Evolutionary conservation across 2,329 filamentous ascomycete species (phyloP).

Genomic region (Fusarium piperis): DNA sequence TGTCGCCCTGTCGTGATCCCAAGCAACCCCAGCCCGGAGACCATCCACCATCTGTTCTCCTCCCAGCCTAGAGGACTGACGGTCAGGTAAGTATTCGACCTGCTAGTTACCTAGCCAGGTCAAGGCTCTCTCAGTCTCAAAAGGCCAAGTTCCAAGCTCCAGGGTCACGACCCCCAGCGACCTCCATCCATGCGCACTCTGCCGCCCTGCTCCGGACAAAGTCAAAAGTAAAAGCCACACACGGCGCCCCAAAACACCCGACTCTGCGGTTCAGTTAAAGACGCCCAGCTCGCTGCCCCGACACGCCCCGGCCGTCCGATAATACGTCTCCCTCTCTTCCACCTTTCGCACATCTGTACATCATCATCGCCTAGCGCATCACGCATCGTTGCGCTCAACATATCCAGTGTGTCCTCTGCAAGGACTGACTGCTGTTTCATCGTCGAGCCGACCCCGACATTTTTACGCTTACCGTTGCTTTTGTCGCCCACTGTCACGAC

Average conservation of each 20-base stretch:
- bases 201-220: conserved; percentile 28
- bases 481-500: conserved; percentile 30
- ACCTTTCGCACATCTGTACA: conserved; percentile 26
- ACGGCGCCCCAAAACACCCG: conserved; percentile 32
- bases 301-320: conserved; percentile 28
- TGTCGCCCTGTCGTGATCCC: conserved; percentile 42
- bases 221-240: conserved; percentile 33
- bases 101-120: conserved; percentile 15
- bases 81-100: conserved; percentile 22
- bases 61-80: conserved; percentile 26
- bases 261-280: conserved; percentile 41
- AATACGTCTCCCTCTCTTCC: conserved; percentile 29
- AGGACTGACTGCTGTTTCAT: conserved; percentile 1
- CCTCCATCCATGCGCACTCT: conserved; percentile 29
- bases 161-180: conserved; percentile 23
- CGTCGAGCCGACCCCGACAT: conserved; percentile 7
- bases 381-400: conserved; percentile 11
- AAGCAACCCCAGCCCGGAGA: conserved; percentile 41
- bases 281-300: conserved; percentile 30
- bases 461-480: conserved; percentile 28
- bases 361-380: conserved; percentile 8
- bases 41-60: conserved; percentile 38
- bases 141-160: conserved; percentile 19
- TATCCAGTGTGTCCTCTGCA: not conserved
- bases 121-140: conserved; percentile 23